Base-by-base conservation (phyloP, 2,329 filamentous ascomycete genomes). In the Didymella exigua region DNA sequence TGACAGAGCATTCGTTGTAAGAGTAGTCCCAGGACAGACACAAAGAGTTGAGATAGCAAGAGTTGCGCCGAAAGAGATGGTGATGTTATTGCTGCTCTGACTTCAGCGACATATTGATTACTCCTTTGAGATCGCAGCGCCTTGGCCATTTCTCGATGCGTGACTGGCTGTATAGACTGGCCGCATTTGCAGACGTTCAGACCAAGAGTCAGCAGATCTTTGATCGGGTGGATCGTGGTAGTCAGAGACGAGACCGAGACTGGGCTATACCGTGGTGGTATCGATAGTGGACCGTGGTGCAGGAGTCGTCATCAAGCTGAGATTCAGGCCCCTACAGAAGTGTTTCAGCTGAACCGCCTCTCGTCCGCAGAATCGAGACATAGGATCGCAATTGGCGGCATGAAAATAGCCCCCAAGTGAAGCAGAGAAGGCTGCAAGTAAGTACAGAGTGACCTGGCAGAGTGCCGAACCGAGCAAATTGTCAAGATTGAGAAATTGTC, bases 401-500 rank as follows among this genome's bases (percentile, higher is more conserved):
- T 16, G 37, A 43, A 48, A 59, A 58, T 56, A 37, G 58, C 50
- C 38, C 45, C 58, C 49, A 54, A 51, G 53, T 56, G 53, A 47
- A 57, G 60, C 56, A 54, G 57, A 59, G 59, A 36, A 61, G 34
- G 53, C 43, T 45, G 54, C 36, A 46, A 55, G 56, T 62, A 56
- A 70, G 68, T 63, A 61, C 43, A 61, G 59, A 53, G 49, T 69
- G 67, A 70, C 55, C 60, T 72, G 69, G 68, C 68, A 70, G 49
- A 46, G 58, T 33, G 56, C 54, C 55, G 49, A 56, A 56, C 71
- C 71, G 71, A 67, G 63, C 64, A 67, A 71, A 53, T 41, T 59
- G 60, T 60, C 53, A 40, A 59, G 63, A 63, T 57, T 55, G 50
- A 67, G 62, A 63, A 72, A 61, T 54, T 42, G 54, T 64, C 58